Conservation (phyloP, 495 filamentous ascomycete genomes). For the Annulohypoxylon stygium region DNA sequence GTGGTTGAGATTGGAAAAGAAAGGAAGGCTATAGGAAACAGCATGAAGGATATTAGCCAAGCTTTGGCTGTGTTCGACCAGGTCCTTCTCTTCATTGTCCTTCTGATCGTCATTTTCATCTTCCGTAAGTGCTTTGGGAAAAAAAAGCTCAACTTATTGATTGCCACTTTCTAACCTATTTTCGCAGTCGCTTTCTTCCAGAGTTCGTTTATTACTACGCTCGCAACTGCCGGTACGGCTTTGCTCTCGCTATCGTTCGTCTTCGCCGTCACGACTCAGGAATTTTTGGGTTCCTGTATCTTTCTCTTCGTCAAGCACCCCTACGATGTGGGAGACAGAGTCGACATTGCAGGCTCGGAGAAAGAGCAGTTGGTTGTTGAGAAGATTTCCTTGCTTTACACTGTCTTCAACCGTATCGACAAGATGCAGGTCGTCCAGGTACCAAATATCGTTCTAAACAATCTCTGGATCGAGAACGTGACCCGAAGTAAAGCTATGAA, state of each 20-base stretch:
- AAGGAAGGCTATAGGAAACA: conserved; percentile 84
- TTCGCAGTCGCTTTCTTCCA: conserved; percentile 82
- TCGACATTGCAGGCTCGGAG: conserved; percentile 77
- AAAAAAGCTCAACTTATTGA: not conserved
- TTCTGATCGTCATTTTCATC: conserved; percentile 84
- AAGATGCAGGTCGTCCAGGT: conserved; percentile 82
- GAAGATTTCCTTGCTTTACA: conserved; percentile 93
- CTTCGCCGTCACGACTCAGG: conserved; percentile 90
- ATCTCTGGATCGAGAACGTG: conserved; percentile 92
- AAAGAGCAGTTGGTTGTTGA: conserved; percentile 83
- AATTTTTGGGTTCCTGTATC: conserved; percentile 95
- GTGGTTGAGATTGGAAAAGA: conserved; percentile 85
- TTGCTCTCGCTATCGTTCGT: conserved; percentile 94
- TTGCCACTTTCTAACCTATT: conserved; percentile 49
- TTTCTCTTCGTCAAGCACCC: conserved; percentile 98
- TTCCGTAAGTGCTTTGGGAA: conserved; percentile 69
- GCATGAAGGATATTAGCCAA: conserved; percentile 97
- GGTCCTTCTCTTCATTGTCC: conserved; percentile 81
- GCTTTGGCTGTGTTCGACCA: conserved; percentile 91
- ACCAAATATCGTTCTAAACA: conserved; percentile 92
- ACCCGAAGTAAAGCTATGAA: conserved; percentile 91
- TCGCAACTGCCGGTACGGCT: conserved; percentile 95
- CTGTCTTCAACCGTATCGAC: conserved; percentile 87
- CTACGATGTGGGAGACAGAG: conserved; percentile 90
- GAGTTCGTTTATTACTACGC: conserved; percentile 83